Evolutionary conservation across 176 grass and related monocot species (phyloP).

Genomic region (Rhynchospora breviuscula): DNA sequence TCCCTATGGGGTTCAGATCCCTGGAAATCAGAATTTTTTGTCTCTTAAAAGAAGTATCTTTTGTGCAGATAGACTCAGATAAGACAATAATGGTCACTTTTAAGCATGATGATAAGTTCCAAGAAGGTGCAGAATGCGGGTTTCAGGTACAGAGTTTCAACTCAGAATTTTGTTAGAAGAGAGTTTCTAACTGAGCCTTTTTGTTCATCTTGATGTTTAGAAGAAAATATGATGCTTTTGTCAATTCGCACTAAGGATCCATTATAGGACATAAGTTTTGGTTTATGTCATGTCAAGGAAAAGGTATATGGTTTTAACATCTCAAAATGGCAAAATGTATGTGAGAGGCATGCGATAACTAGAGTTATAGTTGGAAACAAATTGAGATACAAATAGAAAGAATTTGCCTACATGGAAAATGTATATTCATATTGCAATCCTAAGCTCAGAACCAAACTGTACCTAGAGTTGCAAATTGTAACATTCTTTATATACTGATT

Average conservation of each 20-base stretch:
- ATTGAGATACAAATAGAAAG: background rate
- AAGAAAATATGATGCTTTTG: background rate
- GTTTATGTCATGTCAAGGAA: background rate
- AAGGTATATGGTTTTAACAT: background rate
- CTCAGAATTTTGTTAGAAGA: background rate
- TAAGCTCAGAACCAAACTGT: background rate
- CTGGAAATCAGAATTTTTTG: background rate
- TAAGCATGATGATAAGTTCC: conserved; percentile 91
- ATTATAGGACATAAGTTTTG: background rate
- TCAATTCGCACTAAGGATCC: background rate
- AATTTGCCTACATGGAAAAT: background rate
- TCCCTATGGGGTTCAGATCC: background rate
- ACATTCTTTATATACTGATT: background rate
- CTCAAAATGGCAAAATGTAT: background rate
- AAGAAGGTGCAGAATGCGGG: conserved; percentile 71
- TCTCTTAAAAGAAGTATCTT: conserved; percentile 15
- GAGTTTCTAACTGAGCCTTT: background rate
- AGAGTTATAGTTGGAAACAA: background rate
- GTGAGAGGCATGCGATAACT: conserved; percentile 8
- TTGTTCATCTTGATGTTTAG: background rate
- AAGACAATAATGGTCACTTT: conserved; percentile 97
- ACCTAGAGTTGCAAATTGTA: background rate
- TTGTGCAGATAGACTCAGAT: conserved; percentile 71
- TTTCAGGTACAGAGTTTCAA: conserved; percentile 59
- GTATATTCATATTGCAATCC: background rate